phyloP scores from a whole-genome alignment of 306 rosid species.

The Chamaecrista fasciculata region DNA sequence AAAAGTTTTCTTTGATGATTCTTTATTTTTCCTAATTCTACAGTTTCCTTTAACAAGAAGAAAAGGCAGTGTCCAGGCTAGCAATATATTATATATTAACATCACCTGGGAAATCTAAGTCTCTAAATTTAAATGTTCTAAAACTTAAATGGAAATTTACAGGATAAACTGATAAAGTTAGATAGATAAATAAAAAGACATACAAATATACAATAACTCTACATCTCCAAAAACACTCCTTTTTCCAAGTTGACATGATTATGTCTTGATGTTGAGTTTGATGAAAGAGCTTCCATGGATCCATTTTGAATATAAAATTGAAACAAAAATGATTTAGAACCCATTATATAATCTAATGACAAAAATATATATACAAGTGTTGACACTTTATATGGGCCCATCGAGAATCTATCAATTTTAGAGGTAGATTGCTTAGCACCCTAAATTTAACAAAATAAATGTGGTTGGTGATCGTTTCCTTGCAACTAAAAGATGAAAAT shows the following conservation, averaged over 20 bases:
- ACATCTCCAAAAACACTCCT: too few species aligned
- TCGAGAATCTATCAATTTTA: background rate
- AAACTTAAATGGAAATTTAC: too few species aligned
- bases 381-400: background rate
- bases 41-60: background rate
- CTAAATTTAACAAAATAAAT: background rate
- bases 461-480: background rate
- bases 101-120: too few species aligned
- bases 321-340: background rate
- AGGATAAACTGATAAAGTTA: too few species aligned
- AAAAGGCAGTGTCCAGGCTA: background rate
- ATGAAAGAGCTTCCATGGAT: too few species aligned
- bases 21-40: background rate
- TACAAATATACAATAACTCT: too few species aligned
- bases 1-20: background rate
- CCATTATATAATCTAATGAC: background rate
- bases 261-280: background rate
- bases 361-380: too few species aligned
- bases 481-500: background rate
- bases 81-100: background rate
- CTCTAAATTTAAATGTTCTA: too few species aligned
- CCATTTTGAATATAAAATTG: background rate
- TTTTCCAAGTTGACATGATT: background rate
- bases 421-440: background rate
- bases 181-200: too few species aligned